Evolutionary conservation across 106 monocot species (phyloP).

Genomic region (Phalaenopsis equestris): DNA sequence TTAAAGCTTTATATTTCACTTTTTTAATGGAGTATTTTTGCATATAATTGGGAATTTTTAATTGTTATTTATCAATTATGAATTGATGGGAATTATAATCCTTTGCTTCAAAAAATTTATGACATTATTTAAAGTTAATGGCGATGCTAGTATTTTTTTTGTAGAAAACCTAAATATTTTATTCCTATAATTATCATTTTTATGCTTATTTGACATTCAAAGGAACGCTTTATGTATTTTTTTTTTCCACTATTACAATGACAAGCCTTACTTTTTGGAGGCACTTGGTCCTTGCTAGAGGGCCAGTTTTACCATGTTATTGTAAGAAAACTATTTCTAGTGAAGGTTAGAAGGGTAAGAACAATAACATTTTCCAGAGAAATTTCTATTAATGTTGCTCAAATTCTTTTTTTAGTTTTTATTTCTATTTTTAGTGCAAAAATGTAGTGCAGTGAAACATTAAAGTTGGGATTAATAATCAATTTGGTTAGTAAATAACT

Average conservation of each 20-base stretch:
- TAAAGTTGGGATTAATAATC: no score
- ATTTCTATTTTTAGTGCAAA: no score
- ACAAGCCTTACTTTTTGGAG: conserved; percentile 43
- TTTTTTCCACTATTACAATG: conserved; percentile 49
- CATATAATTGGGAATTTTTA: neutral
- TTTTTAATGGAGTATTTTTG: neutral
- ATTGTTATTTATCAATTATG: neutral
- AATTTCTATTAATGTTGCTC: no score
- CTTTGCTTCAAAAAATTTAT: conserved; percentile 78
- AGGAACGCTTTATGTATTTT: conserved; percentile 63
- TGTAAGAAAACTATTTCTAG: conserved; percentile 25
- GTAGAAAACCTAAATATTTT: neutral
- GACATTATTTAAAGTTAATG: conserved; percentile 45
- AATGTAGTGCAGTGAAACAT: no score
- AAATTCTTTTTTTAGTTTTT: no score
- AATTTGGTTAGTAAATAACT: no score
- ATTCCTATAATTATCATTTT: neutral
- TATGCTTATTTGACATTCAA: conserved; percentile 1
- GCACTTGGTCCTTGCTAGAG: conserved; percentile 39
- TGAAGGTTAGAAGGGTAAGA: no score
- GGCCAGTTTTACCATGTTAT: conserved; percentile 43
- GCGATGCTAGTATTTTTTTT: neutral
- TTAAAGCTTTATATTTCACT: neutral
- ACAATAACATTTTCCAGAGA: no score
- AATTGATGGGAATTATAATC: conserved; percentile 39